Evolutionary conservation across 345 rosid genomes (phyloP).

Genomic region (Salix suchowensis): DNA sequence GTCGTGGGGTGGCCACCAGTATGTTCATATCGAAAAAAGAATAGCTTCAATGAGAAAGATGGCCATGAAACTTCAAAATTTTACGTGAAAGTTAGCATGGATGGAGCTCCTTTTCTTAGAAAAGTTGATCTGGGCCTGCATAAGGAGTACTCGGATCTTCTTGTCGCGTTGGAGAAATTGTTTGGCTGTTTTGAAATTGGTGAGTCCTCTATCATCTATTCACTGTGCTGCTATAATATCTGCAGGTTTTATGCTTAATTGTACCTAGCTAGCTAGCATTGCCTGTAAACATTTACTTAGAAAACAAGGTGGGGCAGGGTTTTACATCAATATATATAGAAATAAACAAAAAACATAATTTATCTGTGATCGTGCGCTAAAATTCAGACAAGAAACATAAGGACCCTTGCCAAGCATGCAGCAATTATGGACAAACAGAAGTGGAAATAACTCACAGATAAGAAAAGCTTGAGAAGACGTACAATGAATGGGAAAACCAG

Average conservation of each 20-base stretch:
- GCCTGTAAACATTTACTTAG: background rate
- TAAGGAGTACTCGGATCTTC: slow-evolving; percentile 17
- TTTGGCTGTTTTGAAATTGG: slow-evolving; percentile 52
- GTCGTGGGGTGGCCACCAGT: slow-evolving; percentile 35
- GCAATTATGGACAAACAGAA: background rate
- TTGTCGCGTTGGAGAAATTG: slow-evolving; percentile 21
- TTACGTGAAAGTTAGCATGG: slow-evolving; percentile 33
- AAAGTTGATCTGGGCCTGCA: slow-evolving; percentile 27
- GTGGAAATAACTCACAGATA: background rate
- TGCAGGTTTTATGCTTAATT: background rate
- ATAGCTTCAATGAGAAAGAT: slow-evolving; percentile 40
- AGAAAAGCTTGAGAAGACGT: background rate
- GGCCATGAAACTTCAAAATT: slow-evolving; percentile 14
- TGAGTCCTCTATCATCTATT: slow-evolving; percentile 17
- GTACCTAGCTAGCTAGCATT: background rate
- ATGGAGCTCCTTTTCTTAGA: slow-evolving; percentile 30
- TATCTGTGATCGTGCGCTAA: background rate
- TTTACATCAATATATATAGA: background rate
- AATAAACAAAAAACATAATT: background rate
- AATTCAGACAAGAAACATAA: background rate
- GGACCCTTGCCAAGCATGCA: background rate
- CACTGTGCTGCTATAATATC: background rate
- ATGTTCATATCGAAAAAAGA: slow-evolving; percentile 21
- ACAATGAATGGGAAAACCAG: background rate
- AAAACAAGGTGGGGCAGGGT: background rate